Base-by-base conservation (phyloP, 345 rosid genomes). In the Chamaenerion angustifolium region DNA sequence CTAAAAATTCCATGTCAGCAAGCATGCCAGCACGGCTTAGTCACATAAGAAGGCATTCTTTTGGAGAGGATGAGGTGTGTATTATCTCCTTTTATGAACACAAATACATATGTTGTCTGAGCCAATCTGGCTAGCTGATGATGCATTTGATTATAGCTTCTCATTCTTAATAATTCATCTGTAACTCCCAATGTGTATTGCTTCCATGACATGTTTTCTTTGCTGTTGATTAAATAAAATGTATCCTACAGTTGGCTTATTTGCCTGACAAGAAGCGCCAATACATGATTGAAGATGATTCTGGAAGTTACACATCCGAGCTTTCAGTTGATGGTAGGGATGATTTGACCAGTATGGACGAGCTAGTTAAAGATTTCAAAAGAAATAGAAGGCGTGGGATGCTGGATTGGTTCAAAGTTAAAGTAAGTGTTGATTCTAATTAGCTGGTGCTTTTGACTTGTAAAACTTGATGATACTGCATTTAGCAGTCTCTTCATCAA, bases 351-450 rank as follows among this genome's bases (percentile, higher is more conserved):
- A 64, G 69, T 62, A 64, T 76, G 53, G 89, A 85, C 60, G 89
- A 85, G 58, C 64, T 80, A 72, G 76, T 74, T 51, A 85, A 78
- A 68, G 89, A 80, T 74, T 74, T 60, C 55, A 82, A 66, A 78
- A 72, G 62, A 57, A 82, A 71, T 66, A 75, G 51, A 67, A 71
- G 67, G 61, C 75, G 77, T 49, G 95, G 87, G 66, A 78, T 88
- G 97, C 87, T 88, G 70, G 93, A 85, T 58, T 88, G 97, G 97
- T 82, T 88, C 68, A 88, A 85, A 69, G 52, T 76, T 48, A 80
- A 62, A 61, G 97, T 85, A 71, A 44, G 79, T 56, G 66, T 23
- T 46, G 41, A 16, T 48, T 11, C 9, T 48, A 11, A 18, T 11
- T 13, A 0, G n/a, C 13, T 9, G n/a, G 23, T 15, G 10, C 19